Base-by-base conservation (phyloP, 2,329 filamentous ascomycete species). In the Clonostachys rhizophaga region DNA sequence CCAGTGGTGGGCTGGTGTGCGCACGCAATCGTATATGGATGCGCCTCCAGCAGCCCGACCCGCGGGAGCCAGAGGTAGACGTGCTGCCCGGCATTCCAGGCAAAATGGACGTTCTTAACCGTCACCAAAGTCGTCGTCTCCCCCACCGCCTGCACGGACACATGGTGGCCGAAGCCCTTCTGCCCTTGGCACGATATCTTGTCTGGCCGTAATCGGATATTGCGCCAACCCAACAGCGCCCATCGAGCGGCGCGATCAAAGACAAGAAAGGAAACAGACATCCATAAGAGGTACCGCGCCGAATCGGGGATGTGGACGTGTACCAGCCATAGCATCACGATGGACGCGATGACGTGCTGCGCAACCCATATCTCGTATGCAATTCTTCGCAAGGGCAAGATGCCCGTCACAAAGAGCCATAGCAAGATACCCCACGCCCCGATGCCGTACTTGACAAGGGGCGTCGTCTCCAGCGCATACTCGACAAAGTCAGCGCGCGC, bases 91-190 rank as follows among this genome's bases (percentile, higher is more conserved):
- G 58, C 54, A 4, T 18, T 47, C 58, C 58, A 60, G 2, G 13
- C 47, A 4, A 59, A 59, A 1, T 50, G 50, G 10, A 52, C 48
- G 6, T 57, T 56, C n/a, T 45, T 52, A 13, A 91, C 69, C 2
- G 84, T 90, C 52, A 91, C 84, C 47, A 86, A 79, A 56, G 81
- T 80, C 20, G 80, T 79, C 42, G 89, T 84, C 51, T 84, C 84
- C 0, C 85, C 81, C 67, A 91, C 74, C 6, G 83, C 71, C 60
- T 89, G 81, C 9, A 52, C 41, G 3, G 45, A 45, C 3, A 57
- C 55, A 7, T 59, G 50, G 17, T 57, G 35, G 4, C 53, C 55
- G 36, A 55, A 46, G 53, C 47, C 2, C 51, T 35, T 33, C 50
- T 50, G 17, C 47, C 35, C 6, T 40, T 42, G 30, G 45, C 47